phyloP scores from a whole-genome alignment of 1,284 basidiomycete genomes.

The Meira nashicola region DNA sequence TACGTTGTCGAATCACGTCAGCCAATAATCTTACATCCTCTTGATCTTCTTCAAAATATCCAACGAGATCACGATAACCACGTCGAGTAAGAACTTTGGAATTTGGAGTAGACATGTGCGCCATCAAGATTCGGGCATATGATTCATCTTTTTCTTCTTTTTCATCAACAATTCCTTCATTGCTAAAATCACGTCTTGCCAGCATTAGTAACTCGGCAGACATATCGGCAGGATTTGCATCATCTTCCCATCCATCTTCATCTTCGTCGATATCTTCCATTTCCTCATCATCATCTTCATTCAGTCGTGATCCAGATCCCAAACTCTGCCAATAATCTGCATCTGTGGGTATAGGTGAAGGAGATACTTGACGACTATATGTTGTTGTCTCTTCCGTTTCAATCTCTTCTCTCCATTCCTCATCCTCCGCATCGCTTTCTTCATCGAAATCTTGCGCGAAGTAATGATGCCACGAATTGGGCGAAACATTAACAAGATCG shows the following conservation, averaged over 20 bases:
- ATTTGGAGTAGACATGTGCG: background rate
- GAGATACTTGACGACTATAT: background rate
- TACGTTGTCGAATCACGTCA: constrained; percentile 7
- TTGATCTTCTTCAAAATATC: background rate
- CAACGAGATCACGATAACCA: constrained; percentile 3
- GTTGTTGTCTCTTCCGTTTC: background rate
- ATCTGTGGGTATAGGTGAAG: no score
- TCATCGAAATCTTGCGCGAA: constrained; percentile 4
- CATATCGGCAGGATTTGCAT: background rate
- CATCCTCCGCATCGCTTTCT: constrained; percentile 4
- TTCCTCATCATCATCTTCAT: constrained; percentile 8
- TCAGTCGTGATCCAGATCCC: background rate
- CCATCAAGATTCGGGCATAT: constrained; percentile 9
- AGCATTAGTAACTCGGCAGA: background rate
- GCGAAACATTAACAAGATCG: background rate
- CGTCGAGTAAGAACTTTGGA: background rate
- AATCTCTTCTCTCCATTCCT: constrained; percentile 7
- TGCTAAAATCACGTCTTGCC: constrained; percentile 7
- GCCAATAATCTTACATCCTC: background rate
- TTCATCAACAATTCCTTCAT: background rate
- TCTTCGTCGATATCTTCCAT: constrained; percentile 10
- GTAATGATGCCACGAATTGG: constrained; percentile 4
- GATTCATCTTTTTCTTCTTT: background rate
- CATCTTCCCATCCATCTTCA: constrained; percentile 1
- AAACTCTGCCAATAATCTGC: constrained; percentile 1